phyloP scores from a whole-genome alignment of 225 moss, liverwort and hornwort species.

The Takakia lepidozioides region DNA sequence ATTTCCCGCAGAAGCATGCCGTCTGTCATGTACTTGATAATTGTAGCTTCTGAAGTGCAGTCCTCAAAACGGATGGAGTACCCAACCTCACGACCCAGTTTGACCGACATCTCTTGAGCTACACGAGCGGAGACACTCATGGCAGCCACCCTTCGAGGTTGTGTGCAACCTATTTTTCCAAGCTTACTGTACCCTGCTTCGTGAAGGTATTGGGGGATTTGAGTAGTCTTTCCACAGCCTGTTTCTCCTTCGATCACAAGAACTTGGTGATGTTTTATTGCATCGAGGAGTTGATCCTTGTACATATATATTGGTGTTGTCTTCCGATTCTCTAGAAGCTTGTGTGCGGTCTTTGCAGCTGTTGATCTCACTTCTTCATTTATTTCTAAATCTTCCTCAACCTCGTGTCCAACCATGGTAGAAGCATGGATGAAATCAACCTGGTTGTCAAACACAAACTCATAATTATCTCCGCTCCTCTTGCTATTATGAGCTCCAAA shows the following conservation, averaged over 20 bases:
- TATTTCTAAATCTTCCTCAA: neutral
- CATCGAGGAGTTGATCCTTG: constrained; percentile 7
- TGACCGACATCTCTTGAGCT: constrained; percentile 57
- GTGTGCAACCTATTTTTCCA: constrained; percentile 53
- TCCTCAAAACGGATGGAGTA: constrained; percentile 57
- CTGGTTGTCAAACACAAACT: neutral
- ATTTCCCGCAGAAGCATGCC: constrained; percentile 37
- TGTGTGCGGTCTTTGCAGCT: constrained; percentile 30
- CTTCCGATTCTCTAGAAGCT: constrained; percentile 43
- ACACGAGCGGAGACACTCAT: constrained; percentile 60
- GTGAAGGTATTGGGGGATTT: constrained; percentile 53
- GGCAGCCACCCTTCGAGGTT: constrained; percentile 52
- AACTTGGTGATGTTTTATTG: constrained; percentile 8
- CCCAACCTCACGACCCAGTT: constrained; percentile 57
- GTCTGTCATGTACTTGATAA: constrained; percentile 56
- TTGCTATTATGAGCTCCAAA: no score
- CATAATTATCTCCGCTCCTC: neutral
- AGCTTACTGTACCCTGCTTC: constrained; percentile 53
- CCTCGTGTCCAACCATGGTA: neutral
- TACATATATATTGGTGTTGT: constrained; percentile 25
- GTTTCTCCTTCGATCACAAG: constrained; percentile 59
- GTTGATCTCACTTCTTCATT: neutral
- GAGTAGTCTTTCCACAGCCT: constrained; percentile 58
- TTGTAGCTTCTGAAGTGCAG: constrained; percentile 48
- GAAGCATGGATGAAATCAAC: neutral